Conservation (phyloP, 164 flowering plant species). For the Umbellularia californica region DNA sequence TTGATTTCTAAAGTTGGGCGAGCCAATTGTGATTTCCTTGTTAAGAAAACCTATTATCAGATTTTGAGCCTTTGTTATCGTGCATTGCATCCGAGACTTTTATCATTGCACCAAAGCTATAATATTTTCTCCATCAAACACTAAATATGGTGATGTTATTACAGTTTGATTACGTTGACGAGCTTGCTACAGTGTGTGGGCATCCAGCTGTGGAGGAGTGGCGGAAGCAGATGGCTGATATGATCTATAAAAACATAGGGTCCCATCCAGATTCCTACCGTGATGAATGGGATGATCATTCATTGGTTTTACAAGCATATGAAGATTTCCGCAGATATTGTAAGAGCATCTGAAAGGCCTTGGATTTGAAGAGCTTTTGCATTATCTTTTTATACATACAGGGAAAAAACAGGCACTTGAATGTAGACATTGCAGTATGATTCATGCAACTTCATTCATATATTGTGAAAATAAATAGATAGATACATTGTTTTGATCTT, state of each 20-base stretch:
- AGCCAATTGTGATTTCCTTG: too few species aligned
- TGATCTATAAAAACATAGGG: slow-evolving; percentile 19
- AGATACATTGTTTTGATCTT: too few species aligned
- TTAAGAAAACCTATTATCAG: too few species aligned
- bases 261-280: slow-evolving; percentile 47
- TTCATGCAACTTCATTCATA: too few species aligned
- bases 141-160: not conserved
- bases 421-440: too few species aligned
- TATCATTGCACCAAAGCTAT: not conserved
- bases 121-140: not conserved
- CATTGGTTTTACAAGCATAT: slow-evolving; percentile 42
- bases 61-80: not conserved
- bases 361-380: too few species aligned
- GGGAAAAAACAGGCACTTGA: too few species aligned
- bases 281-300: slow-evolving; percentile 63
- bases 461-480: too few species aligned
- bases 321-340: slow-evolving; percentile 32
- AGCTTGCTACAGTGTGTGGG: slow-evolving; percentile 59
- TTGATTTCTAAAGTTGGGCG: too few species aligned
- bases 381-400: too few species aligned
- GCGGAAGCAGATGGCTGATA: slow-evolving; percentile 53
- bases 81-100: not conserved
- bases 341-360: too few species aligned
- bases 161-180: slow-evolving; percentile 68
- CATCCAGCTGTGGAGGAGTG: slow-evolving; percentile 45